phyloP scores from a whole-genome alignment of 1,139 yeast species.

The Arxiozyma slooffiae region DNA sequence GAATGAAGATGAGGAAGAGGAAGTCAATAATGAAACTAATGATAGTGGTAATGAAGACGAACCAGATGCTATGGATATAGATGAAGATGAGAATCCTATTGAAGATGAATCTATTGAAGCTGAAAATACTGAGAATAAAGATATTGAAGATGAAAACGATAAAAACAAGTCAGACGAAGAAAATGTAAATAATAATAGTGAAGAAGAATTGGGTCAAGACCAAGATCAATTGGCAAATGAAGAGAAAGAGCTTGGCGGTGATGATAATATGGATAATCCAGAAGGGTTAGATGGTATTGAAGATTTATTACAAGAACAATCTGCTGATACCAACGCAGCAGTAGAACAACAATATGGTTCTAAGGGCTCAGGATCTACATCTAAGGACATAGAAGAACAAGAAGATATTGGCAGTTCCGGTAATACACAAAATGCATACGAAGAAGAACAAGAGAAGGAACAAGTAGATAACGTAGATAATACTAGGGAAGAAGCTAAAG shows the following conservation, averaged over 20 bases:
- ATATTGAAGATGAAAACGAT: constrained; percentile 28
- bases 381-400: constrained; percentile 56
- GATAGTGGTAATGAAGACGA: constrained; percentile 27
- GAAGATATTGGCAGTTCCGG: constrained; percentile 64
- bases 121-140: constrained; percentile 27
- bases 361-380: constrained; percentile 69
- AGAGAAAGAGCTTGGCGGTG: constrained; percentile 25
- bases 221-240: constrained; percentile 21
- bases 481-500: constrained; percentile 65
- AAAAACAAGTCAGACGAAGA: constrained; percentile 28
- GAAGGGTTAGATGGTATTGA: constrained; percentile 38
- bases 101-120: constrained; percentile 29
- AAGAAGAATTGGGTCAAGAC: constrained; percentile 20
- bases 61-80: constrained; percentile 23
- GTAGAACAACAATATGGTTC: constrained; percentile 65
- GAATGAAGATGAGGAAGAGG: constrained; percentile 25
- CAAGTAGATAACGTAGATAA: constrained; percentile 40
- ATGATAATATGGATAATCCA: constrained; percentile 15
- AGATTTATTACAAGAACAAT: constrained; percentile 43
- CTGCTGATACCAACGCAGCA: constrained; percentile 53
- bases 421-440: constrained; percentile 41
- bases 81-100: constrained; percentile 15
- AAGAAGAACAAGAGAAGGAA: constrained; percentile 33
- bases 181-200: constrained; percentile 22
- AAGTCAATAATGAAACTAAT: constrained; percentile 16